These are phyloP conservation scores for Medicago ruthenica DNA, from an alignment of 306 rosid species.

Conservation along the genomic window DNA sequence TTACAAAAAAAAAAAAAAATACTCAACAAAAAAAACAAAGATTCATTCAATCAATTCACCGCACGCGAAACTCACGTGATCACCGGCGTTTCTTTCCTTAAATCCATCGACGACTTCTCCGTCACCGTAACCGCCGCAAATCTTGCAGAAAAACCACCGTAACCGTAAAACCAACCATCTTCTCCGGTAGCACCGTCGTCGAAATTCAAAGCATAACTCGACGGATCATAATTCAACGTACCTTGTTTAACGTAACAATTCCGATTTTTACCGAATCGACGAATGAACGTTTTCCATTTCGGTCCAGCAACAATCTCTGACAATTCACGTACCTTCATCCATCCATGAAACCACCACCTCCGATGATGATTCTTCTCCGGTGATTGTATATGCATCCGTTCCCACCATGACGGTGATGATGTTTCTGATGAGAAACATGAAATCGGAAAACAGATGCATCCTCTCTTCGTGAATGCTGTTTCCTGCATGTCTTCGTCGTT, in stretches of 20 bases:
- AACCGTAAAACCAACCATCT: conserved; percentile 19
- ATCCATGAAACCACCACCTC: conserved; percentile 59
- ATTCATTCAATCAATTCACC: background rate
- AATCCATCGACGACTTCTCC: conserved; percentile 55
- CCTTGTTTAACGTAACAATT: conserved; percentile 15
- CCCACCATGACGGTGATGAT: conserved; percentile 46
- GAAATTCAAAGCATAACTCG: conserved; percentile 73
- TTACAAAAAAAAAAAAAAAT: background rate
- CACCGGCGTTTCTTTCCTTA: conserved; percentile 46
- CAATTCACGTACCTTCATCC: conserved; percentile 65
- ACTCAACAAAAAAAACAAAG: background rate
- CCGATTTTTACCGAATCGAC: conserved; percentile 52
- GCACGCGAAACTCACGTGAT: conserved; percentile 46
- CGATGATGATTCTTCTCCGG: conserved; percentile 39
- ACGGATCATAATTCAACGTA: conserved; percentile 62
- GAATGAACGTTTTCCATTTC: conserved; percentile 78
- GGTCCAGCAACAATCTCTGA: conserved; percentile 77
- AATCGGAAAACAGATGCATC: conserved; percentile 55
- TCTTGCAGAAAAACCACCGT: conserved; percentile 58
- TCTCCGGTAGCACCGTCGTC: conserved; percentile 52
- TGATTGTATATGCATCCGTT: conserved; percentile 43
- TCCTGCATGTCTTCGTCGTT: conserved; percentile 35
- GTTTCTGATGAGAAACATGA: conserved; percentile 44
- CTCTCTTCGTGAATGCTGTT: conserved; percentile 33
- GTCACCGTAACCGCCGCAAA: conserved; percentile 63